Evolutionary conservation across 805 yeast genomes (phyloP).

Genomic region (Starmerella riodocensis): DNA sequence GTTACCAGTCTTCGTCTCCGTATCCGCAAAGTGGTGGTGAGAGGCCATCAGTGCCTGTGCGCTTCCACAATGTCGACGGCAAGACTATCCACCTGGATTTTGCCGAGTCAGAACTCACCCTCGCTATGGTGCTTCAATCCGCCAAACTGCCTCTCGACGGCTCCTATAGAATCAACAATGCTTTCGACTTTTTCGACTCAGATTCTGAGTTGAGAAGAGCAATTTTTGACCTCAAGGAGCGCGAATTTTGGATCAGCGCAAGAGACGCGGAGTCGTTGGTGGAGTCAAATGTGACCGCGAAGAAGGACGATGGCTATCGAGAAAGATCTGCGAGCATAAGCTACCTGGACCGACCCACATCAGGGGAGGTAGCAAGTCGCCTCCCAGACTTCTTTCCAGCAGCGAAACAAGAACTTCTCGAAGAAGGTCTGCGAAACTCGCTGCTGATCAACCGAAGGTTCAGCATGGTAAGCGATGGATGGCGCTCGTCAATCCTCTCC

Average conservation of each 20-base stretch:
- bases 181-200: slow-evolving; percentile 2
- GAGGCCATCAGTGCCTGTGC: not conserved
- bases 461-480: slow-evolving; percentile 31
- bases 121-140: not conserved
- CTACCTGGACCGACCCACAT: slow-evolving; percentile 55
- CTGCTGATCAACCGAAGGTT: slow-evolving; percentile 62
- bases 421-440: slow-evolving; percentile 71
- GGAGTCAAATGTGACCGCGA: not conserved
- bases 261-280: not conserved
- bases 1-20: not conserved
- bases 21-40: not conserved
- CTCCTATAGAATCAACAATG: slow-evolving; percentile 22
- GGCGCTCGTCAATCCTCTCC: slow-evolving; percentile 15
- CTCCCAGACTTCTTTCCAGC: slow-evolving; percentile 86
- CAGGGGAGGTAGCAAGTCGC: slow-evolving; percentile 79
- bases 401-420: slow-evolving; percentile 55
- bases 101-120: not conserved
- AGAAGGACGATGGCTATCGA: not conserved
- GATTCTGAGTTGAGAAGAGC: slow-evolving; percentile 5
- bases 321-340: not conserved
- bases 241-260: slow-evolving; percentile 11
- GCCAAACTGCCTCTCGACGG: slow-evolving; percentile 3
- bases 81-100: slow-evolving; percentile 5
- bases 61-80: slow-evolving; percentile 2
- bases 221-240: slow-evolving; percentile 1